Conservation (phyloP, 441 rosid genomes). For the Eutrema salsugineum region DNA sequence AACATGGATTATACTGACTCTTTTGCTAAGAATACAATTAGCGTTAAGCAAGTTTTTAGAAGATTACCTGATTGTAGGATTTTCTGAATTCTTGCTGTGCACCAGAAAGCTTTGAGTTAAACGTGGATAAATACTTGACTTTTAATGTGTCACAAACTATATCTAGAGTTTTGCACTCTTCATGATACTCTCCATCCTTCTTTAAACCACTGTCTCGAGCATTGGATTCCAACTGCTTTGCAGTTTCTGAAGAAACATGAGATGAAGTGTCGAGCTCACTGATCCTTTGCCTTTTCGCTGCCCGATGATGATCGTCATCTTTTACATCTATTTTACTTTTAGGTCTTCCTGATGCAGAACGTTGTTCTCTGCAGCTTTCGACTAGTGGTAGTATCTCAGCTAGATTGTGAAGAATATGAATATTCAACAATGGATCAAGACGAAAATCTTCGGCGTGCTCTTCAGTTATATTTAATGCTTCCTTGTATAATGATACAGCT, state of each 20-base stretch:
- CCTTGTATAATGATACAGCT: constrained; percentile 75
- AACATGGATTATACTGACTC: not conserved
- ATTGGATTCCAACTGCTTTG: constrained; percentile 14
- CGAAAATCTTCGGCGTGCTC: constrained; percentile 87
- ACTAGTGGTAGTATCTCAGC: constrained; percentile 64
- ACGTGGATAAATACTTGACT: constrained; percentile 68
- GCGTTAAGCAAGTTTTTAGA: not conserved
- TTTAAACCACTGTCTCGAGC: constrained; percentile 29
- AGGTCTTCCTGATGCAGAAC: constrained; percentile 34
- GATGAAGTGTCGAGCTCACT: constrained; percentile 25
- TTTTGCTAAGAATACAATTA: not conserved
- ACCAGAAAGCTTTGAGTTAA: constrained; percentile 53
- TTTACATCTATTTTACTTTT: constrained; percentile 38
- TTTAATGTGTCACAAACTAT: constrained; percentile 57
- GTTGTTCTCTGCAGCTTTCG: constrained; percentile 33
- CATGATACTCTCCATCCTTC: constrained; percentile 32
- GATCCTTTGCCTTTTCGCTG: constrained; percentile 50
- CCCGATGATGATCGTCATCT: constrained; percentile 35
- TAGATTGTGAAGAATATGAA: constrained; percentile 93
- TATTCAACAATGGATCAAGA: constrained; percentile 84
- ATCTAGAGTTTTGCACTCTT: constrained; percentile 38
- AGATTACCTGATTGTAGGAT: constrained; percentile 61
- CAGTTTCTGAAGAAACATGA: constrained; percentile 29
- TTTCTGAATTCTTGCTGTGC: constrained; percentile 79
- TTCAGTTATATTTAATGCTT: constrained; percentile 65